Base-by-base conservation (phyloP, 495 filamentous ascomycete genomes). In the Penicillium paradoxum region DNA sequence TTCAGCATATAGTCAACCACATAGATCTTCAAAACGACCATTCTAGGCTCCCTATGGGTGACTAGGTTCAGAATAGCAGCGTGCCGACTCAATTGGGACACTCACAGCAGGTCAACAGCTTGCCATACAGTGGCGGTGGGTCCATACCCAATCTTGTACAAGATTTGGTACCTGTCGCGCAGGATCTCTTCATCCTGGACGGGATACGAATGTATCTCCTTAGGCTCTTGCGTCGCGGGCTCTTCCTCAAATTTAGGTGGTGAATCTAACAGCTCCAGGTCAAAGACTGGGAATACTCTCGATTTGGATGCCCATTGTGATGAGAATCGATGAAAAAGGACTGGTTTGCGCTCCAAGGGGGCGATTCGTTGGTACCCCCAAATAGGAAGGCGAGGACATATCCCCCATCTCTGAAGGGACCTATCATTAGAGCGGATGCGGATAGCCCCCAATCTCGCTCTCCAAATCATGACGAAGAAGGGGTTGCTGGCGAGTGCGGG, bases 21-120 rank as follows among this genome's bases (percentile, higher is more conserved):
- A 11, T 48, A 48, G 32, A 48, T 48, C 45, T 48, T 48, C n/a
- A 48, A 27, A n/a, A 37, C 45, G 15, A 48, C 45, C n/a, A 38
- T 15, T 38, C 45, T 25, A 1, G 14, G 32, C 15, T 29, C 25
- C 43, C 27, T 45, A 6, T n/a, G 0, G 11, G 13, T 19, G 10
- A n/a, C 17, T 21, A 17, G n/a, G 8, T 3, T 32, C 17, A 32
- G 43, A 32, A 13, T 5, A 37, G 19, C 33, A 10, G n/a, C 2
- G n/a, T 11, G 22, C 19, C 4, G 13, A 10, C 13, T 25, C 14
- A 14, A 6, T n/a, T 18, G 13, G 15, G 21, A 14, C 4, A 48
- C 45, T 48, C 32, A 48, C 45, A 11, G 6, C 1, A 48, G 4
- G 27, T 50, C 47, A 6, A 22, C 11, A 32, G 45, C 45, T 6